A percentile compares a stretch with the other conserved stretches of the same genome.
Evolutionary conservation across 768 basidiomycete genomes (phyloP).

Genomic region (Tylopilus plumbeoviolaceoides): DNA sequence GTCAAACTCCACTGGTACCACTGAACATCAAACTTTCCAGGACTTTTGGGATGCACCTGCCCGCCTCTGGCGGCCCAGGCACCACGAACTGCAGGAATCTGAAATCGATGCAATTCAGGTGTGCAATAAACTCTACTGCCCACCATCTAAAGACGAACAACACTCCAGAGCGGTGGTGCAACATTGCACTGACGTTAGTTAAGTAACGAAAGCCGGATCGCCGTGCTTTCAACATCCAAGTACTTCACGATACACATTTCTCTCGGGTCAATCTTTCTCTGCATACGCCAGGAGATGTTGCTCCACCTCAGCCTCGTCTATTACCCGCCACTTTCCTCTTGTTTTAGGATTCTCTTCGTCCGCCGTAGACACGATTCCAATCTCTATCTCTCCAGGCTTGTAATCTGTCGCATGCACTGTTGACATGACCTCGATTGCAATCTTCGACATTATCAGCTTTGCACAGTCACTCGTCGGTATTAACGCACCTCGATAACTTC

Average conservation of each 20-base stretch:
- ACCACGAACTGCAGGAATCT: constrained; percentile 44
- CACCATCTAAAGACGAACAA: neutral
- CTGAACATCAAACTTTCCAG: constrained; percentile 26
- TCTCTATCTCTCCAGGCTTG: constrained; percentile 93
- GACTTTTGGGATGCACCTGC: constrained; percentile 70
- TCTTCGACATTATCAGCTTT: constrained; percentile 39
- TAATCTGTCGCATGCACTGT: constrained; percentile 94
- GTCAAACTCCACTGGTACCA: constrained; percentile 11
- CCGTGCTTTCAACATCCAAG: too few relatives aligned
- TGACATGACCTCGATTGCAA: constrained; percentile 93
- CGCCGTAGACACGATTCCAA: constrained; percentile 82
- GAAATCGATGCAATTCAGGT: constrained; percentile 72
- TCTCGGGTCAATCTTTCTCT: constrained; percentile 69
- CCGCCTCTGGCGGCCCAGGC: constrained; percentile 50
- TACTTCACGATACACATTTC: neutral
- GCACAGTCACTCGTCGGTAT: neutral
- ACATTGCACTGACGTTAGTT: constrained; percentile 36
- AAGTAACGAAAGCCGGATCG: too few relatives aligned
- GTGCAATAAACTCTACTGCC: constrained; percentile 19
- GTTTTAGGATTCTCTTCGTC: constrained; percentile 71
- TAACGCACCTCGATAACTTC: constrained; percentile 85
- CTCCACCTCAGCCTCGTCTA: constrained; percentile 76
- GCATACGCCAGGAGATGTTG: constrained; percentile 79
- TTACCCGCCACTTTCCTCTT: constrained; percentile 73
- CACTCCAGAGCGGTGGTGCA: constrained; percentile 59